Base-by-base conservation (phyloP, 176 grass and related monocot species). In the Bolboschoenus planiculmis region DNA sequence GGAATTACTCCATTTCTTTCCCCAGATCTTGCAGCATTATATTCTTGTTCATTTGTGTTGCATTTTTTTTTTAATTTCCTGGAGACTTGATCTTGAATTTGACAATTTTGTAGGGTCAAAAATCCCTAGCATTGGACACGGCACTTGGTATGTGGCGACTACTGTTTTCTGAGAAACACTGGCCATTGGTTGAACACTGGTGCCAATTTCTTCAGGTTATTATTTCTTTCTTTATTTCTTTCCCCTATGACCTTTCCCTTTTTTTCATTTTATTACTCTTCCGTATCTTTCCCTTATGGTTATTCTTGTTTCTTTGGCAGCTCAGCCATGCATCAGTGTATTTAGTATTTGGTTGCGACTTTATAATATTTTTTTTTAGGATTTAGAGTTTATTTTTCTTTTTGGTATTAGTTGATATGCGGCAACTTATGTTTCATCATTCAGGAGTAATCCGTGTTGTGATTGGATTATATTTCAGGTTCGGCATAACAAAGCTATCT, bases 111-210 rank as follows among this genome's bases (percentile, higher is more conserved):
- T 71, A 99, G 97, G 97, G 97, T 65, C 93, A 99, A 87, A 99
- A 99, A 87, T 96, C 97, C 82, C 89, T 99, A 34, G 88, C 93
- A 79, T 70, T 99, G 57, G 93, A 99, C 56, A 99, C 97, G 60
- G 97, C 97, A 75, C 85, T 99, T 89, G 97, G 97, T 83, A 99
- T 99, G 93, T 99, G 97, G 97, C 91, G 68, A 79, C 81, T 99
- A 83, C 63, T 99, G 20, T 99, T 96, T 89, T 93, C 93, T 61
- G 97, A 99, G 84, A 93, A 88, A 81, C 88, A 92, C 63, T 99
- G 97, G 97, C 91, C 93, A 18, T 90, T 99, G 56, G 70, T 96
- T 30, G 93, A 99, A 35, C 87, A 99, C 44, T 99, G 97, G 97
- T 96, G 93, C 42, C 85, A 96, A 80, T 99, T 99, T 83, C 84